phyloP scores from a whole-genome alignment of 805 yeast genomes.

The Wickerhamiella slavikovae region DNA sequence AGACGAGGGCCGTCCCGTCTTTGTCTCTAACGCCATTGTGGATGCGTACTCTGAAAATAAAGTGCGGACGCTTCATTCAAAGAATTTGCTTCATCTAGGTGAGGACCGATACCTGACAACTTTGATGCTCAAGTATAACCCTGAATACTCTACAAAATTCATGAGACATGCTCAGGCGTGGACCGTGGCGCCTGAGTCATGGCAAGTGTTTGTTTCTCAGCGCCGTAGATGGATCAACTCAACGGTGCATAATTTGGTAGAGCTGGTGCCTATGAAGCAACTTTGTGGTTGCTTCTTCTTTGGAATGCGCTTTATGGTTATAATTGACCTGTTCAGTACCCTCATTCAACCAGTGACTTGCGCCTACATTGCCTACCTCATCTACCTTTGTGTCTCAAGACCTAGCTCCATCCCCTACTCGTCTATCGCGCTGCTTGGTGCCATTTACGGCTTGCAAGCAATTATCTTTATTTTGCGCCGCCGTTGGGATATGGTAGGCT shows the following conservation, averaged over 20 bases:
- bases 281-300: conserved; percentile 48
- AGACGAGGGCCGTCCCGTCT: conserved; percentile 34
- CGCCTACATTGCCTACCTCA: conserved; percentile 25
- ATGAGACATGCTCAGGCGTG: conserved; percentile 37
- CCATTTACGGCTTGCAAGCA: conserved; percentile 40
- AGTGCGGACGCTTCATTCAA: conserved; percentile 37
- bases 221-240: conserved; percentile 53
- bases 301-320: conserved; percentile 39
- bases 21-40: conserved; percentile 38
- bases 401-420: conserved; percentile 31
- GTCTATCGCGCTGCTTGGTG: conserved; percentile 32
- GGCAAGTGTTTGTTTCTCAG: conserved; percentile 37
- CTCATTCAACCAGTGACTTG: conserved; percentile 41
- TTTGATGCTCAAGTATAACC: conserved; percentile 33
- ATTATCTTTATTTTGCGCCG: conserved; percentile 28
- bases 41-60: conserved; percentile 34
- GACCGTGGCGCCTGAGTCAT: conserved; percentile 38
- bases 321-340: conserved; percentile 36
- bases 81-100: conserved; percentile 39
- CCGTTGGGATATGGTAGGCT: conserved; percentile 28
- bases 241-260: conserved; percentile 41
- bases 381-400: conserved; percentile 28
- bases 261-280: conserved; percentile 35
- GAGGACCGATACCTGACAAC: conserved; percentile 41
- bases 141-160: conserved; percentile 33